Percentiles rank a stretch among this genome's conserved stretches.
phyloP scores from a whole-genome alignment of 1,139 yeast species.

The Pichia sp. region DNA sequence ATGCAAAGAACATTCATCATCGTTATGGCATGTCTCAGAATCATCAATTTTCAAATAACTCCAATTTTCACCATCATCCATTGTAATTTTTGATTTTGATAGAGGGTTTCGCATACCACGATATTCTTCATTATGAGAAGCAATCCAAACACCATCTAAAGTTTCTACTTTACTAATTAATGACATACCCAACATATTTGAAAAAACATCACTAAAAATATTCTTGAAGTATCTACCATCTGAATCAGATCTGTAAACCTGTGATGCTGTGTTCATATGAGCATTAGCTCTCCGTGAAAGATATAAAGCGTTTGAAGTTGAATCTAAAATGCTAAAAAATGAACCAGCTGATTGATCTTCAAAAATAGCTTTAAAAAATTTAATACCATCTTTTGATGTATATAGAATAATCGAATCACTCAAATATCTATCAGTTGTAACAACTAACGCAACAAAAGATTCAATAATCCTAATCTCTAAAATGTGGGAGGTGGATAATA shows the following conservation, averaged over 20 bases:
- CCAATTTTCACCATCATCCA: slow-evolving; percentile 61
- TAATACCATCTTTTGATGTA: slow-evolving; percentile 52
- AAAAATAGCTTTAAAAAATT: slow-evolving; percentile 48
- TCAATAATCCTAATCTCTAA: slow-evolving; percentile 44
- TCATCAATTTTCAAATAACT: slow-evolving; percentile 36
- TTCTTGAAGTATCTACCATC: slow-evolving; percentile 52
- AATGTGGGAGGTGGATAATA: slow-evolving; percentile 31
- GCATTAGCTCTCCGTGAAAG: slow-evolving; percentile 35
- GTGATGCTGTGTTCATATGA: slow-evolving; percentile 26
- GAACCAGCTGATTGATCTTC: slow-evolving; percentile 36
- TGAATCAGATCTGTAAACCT: slow-evolving; percentile 56
- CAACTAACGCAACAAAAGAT: slow-evolving; percentile 47
- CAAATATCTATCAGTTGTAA: slow-evolving; percentile 42
- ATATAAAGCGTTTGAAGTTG: slow-evolving; percentile 51
- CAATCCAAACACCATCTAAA: slow-evolving; percentile 69
- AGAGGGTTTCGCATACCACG: slow-evolving; percentile 15
- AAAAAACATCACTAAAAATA: slow-evolving; percentile 39
- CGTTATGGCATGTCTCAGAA: slow-evolving; percentile 40
- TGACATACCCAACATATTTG: slow-evolving; percentile 34
- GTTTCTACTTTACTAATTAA: slow-evolving; percentile 47
- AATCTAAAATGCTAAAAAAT: slow-evolving; percentile 46
- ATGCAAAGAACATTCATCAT: slow-evolving; percentile 51
- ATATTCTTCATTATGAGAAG: slow-evolving; percentile 23
- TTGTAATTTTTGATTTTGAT: slow-evolving; percentile 37
- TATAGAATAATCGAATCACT: slow-evolving; percentile 40